Percentiles rank a stretch among this genome's conserved stretches.
phyloP scores from a whole-genome alignment of 1,139 yeast species.

The Geotrichum carabidarum region DNA sequence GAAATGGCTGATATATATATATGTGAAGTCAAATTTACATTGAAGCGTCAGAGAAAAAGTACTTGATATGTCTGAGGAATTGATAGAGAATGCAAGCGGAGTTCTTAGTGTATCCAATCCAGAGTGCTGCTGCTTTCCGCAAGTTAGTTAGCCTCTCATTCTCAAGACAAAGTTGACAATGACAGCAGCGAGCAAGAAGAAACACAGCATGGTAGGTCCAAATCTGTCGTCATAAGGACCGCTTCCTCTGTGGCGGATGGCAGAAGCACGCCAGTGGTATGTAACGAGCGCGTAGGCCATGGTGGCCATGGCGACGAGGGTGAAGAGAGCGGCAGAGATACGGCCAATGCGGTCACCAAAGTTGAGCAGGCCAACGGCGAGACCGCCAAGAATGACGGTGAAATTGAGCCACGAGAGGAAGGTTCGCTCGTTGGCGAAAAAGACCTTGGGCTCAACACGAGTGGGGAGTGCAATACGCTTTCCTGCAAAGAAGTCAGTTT shows the following conservation, averaged over 20 bases:
- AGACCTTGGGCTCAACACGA: constrained; percentile 95
- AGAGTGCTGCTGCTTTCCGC: too few relatives aligned
- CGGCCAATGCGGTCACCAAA: constrained; percentile 93
- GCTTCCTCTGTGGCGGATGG: constrained; percentile 92
- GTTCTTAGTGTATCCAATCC: too few relatives aligned
- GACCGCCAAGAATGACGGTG: constrained; percentile 92
- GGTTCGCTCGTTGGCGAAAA: constrained; percentile 92
- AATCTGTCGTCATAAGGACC: constrained; percentile 98
- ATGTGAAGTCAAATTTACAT: too few relatives aligned
- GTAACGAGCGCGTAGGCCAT: constrained; percentile 93
- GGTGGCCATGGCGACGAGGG: constrained; percentile 89
- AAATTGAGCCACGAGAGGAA: constrained; percentile 96
- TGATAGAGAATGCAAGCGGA: too few relatives aligned
- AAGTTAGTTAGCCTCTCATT: constrained; percentile 42
- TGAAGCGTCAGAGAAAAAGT: too few relatives aligned
- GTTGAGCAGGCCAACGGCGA: constrained; percentile 91
- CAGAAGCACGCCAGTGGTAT: constrained; percentile 99
- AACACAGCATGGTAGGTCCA: constrained; percentile 95
- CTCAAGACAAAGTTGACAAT: constrained; percentile 85
- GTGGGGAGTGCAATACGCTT: constrained; percentile 97
- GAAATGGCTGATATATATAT: too few relatives aligned
- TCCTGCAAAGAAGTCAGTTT: constrained; percentile 37
- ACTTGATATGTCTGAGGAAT: too few relatives aligned
- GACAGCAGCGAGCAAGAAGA: constrained; percentile 87
- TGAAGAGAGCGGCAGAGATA: constrained; percentile 88